Evolutionary conservation across 2,329 filamentous ascomycete species (phyloP).

Genomic region (Talaromyces sp.): DNA sequence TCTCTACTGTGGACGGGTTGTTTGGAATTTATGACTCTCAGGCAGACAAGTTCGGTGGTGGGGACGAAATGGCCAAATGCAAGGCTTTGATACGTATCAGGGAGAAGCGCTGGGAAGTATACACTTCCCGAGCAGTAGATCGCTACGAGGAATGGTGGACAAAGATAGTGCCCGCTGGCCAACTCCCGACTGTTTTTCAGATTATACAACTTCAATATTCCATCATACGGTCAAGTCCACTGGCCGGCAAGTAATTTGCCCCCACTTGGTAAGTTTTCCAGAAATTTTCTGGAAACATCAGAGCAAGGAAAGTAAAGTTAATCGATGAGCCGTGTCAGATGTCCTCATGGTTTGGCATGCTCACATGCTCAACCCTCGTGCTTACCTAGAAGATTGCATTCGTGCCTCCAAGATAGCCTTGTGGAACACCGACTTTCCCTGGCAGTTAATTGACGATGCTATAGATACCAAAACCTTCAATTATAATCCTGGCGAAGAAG

Average conservation of each 20-base stretch:
- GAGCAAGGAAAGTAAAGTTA: background rate
- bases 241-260: background rate
- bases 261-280: background rate
- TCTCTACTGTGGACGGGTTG: slow-evolving; percentile 61
- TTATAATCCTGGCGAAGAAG: background rate
- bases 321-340: slow-evolving; percentile 39
- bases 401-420: slow-evolving; percentile 47
- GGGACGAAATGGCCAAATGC: background rate
- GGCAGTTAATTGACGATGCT: slow-evolving; percentile 49
- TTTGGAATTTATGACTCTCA: slow-evolving; percentile 36
- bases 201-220: background rate
- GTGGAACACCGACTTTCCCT: slow-evolving; percentile 61
- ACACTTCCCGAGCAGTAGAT: slow-evolving; percentile 8
- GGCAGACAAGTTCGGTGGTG: background rate
- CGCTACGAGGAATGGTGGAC: slow-evolving; percentile 5
- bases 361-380: slow-evolving; percentile 67
- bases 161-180: background rate
- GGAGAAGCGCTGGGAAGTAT: slow-evolving; percentile 8
- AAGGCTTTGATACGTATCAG: background rate
- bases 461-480: slow-evolving; percentile 33
- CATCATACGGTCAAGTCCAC: background rate
- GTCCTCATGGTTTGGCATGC: slow-evolving; percentile 76
- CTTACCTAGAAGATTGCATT: slow-evolving; percentile 64
- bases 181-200: background rate
- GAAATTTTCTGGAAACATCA: background rate